These are phyloP conservation scores for Daldinia vernicosa DNA, from an alignment of 495 filamentous ascomycete genomes.

Conservation along the genomic window DNA sequence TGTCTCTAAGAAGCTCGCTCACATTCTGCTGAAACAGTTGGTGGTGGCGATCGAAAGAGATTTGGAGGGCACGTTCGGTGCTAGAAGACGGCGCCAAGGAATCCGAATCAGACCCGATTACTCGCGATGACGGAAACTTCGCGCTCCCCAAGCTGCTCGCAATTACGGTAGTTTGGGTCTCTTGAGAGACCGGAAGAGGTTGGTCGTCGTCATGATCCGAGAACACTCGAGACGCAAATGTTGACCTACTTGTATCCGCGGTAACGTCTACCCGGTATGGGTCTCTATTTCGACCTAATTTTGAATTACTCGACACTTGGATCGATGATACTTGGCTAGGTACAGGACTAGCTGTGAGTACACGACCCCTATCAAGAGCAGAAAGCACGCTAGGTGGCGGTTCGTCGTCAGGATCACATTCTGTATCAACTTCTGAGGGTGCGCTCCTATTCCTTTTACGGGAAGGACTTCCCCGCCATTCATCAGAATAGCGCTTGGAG, in stretches of 20 bases:
- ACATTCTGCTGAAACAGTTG: constrained; percentile 16
- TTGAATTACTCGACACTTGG: background rate
- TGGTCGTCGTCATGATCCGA: constrained; percentile 27
- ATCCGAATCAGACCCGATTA: constrained; percentile 24
- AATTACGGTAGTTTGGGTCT: constrained; percentile 45
- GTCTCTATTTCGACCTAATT: constrained; percentile 8
- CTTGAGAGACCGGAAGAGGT: constrained; percentile 17
- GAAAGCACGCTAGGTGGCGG: constrained; percentile 40
- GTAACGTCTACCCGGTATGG: constrained; percentile 19
- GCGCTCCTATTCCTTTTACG: constrained; percentile 27
- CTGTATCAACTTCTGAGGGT: constrained; percentile 30
- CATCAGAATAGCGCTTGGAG: constrained; percentile 29
- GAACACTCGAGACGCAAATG: constrained; percentile 44
- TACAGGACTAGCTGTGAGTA: constrained; percentile 29
- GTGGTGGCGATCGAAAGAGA: constrained; percentile 17
- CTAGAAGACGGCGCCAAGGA: constrained; percentile 39
- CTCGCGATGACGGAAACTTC: constrained; percentile 4
- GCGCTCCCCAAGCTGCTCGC: constrained; percentile 21
- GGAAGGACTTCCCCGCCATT: constrained; percentile 24
- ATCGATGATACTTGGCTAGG: constrained; percentile 23
- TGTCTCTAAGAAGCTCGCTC: background rate
- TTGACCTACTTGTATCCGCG: constrained; percentile 31
- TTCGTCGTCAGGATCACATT: constrained; percentile 38
- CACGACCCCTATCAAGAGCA: constrained; percentile 40
- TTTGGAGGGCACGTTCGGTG: constrained; percentile 36